phyloP scores from a whole-genome alignment of 2,329 filamentous ascomycete genomes.

The Paramyrothecium sp. region DNA sequence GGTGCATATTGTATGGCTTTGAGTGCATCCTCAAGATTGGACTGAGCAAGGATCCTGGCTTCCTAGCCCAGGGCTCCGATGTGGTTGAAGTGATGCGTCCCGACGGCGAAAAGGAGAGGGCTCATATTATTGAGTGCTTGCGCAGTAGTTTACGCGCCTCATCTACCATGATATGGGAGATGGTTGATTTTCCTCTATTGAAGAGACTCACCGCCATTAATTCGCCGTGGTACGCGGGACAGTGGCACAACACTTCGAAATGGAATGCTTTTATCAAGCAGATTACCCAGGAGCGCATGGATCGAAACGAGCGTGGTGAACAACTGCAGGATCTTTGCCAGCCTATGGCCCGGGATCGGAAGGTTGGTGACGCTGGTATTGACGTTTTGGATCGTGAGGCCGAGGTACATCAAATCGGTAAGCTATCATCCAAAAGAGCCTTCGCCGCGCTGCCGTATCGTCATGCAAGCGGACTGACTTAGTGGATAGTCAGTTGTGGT shows the following conservation, averaged over 20 bases:
- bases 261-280: not conserved
- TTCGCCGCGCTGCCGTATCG: no score
- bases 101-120: slow-evolving; percentile 43
- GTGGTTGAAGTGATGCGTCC: slow-evolving; percentile 37
- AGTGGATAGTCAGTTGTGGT: slow-evolving; percentile 54
- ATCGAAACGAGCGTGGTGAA: not conserved
- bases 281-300: not conserved
- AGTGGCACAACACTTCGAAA: not conserved
- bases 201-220: not conserved
- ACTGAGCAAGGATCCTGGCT: slow-evolving; percentile 47
- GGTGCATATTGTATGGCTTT: not conserved
- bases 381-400: not conserved
- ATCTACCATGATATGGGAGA: slow-evolving; percentile 42
- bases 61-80: slow-evolving; percentile 49
- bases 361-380: not conserved
- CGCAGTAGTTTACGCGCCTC: slow-evolving; percentile 50
- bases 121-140: slow-evolving; percentile 47
- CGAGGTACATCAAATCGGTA: not conserved
- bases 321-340: not conserved
- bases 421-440: not conserved
- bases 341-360: not conserved
- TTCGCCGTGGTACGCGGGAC: not conserved
- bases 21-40: slow-evolving; percentile 51
- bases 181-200: not conserved
- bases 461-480: no score